Percentiles rank a stretch among this genome's conserved stretches.
These are phyloP conservation scores for Rhodofomes roseus DNA, from an alignment of 1,284 basidiomycete genomes.

Conservation along the genomic window DNA sequence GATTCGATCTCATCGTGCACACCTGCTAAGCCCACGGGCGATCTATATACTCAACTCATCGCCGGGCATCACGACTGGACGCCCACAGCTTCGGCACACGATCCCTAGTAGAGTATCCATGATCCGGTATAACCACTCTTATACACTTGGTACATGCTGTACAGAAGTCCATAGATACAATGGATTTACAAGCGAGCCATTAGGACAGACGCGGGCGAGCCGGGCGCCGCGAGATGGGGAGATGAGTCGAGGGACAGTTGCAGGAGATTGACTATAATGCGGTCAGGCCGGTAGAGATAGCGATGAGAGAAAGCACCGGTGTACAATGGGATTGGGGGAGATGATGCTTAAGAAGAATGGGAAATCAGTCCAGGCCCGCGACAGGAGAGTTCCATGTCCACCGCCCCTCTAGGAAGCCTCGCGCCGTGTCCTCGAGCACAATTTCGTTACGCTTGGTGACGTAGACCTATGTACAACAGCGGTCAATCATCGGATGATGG, in stretches of 20 bases:
- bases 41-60: too few species aligned
- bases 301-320: not conserved
- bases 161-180: not conserved
- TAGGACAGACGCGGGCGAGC: not conserved
- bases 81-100: too few species aligned
- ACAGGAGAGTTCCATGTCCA: slow-evolving; percentile 73
- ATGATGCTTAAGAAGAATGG: not conserved
- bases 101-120: too few species aligned
- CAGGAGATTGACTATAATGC: not conserved
- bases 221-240: too few species aligned
- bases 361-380: slow-evolving; percentile 51
- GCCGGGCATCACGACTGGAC: too few species aligned
- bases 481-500: not conserved
- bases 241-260: not conserved
- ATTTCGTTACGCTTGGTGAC: slow-evolving; percentile 96
- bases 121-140: not conserved
- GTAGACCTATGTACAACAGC: slow-evolving; percentile 60
- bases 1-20: too few species aligned
- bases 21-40: too few species aligned
- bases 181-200: not conserved
- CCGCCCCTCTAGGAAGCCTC: slow-evolving; percentile 85
- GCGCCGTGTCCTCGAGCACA: slow-evolving; percentile 90
- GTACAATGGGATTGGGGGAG: not conserved
- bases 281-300: not conserved
- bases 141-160: not conserved